These are phyloP conservation scores for Colletotrichum tamarilloi DNA, from an alignment of 2,329 filamentous ascomycete species.

Conservation along the genomic window DNA sequence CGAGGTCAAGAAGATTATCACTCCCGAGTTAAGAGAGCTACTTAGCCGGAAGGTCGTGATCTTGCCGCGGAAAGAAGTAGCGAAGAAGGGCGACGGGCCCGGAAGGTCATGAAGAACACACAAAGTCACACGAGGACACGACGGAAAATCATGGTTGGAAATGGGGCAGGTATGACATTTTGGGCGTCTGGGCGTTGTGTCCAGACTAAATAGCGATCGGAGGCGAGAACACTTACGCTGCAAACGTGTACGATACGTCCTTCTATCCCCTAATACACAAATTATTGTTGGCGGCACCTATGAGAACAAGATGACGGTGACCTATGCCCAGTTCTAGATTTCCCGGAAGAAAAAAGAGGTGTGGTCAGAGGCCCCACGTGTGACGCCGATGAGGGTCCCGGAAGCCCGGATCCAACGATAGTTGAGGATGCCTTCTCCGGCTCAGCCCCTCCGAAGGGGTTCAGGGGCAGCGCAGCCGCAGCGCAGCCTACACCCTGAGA, in stretches of 20 bases:
- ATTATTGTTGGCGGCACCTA: background rate
- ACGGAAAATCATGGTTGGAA: background rate
- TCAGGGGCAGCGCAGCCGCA: constrained; percentile 1
- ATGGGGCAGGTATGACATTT: background rate
- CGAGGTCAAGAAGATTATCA: constrained; percentile 60
- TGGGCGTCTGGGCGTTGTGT: background rate
- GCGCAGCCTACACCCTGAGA: background rate
- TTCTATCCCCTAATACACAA: background rate
- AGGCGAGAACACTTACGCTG: background rate
- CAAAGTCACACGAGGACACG: background rate
- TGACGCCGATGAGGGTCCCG: background rate
- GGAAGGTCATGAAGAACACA: constrained; percentile 5
- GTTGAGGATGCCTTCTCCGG: background rate
- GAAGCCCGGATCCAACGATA: background rate
- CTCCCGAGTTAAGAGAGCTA: constrained; percentile 66
- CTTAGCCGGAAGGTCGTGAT: constrained; percentile 61
- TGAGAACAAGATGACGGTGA: background rate
- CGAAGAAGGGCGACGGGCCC: constrained; percentile 21
- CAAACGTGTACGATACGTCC: background rate
- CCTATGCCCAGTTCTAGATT: background rate
- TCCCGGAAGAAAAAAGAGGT: background rate
- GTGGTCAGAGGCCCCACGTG: background rate
- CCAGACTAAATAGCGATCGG: background rate
- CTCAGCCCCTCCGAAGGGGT: background rate
- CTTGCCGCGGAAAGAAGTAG: constrained; percentile 52